Percentiles rank a stretch among this genome's conserved stretches.
These are phyloP conservation scores for Fusarium euwallaceae DNA, from an alignment of 2,329 filamentous ascomycete genomes.

Conservation along the genomic window DNA sequence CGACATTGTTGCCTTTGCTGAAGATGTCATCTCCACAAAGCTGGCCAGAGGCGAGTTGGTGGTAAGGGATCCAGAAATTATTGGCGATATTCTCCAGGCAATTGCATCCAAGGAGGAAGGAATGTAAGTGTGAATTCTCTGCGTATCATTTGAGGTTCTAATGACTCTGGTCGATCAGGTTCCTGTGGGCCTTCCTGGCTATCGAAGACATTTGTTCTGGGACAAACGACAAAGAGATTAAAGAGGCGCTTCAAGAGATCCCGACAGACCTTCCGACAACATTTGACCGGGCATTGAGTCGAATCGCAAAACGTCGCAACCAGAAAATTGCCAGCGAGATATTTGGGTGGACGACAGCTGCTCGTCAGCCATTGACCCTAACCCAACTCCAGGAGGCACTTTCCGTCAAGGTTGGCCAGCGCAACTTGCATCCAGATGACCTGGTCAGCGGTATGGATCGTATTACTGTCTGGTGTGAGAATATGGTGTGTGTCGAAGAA, in stretches of 20 bases:
- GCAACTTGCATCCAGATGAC: not conserved
- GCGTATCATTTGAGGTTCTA: not conserved
- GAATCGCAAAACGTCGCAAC: conserved; percentile 2
- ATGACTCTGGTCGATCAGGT: not conserved
- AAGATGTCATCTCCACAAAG: conserved; percentile 11
- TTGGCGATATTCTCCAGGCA: not conserved
- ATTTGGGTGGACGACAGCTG: conserved; percentile 8
- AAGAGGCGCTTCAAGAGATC: conserved; percentile 1
- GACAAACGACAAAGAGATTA: conserved; percentile 20
- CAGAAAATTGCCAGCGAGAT: not conserved
- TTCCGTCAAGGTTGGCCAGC: conserved; percentile 14
- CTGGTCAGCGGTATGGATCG: conserved; percentile 8
- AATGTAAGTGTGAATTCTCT: conserved; percentile 12
- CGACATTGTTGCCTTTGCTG: conserved; percentile 14
- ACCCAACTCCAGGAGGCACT: conserved; percentile 25
- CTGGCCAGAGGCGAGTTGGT: not conserved
- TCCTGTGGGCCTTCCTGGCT: conserved; percentile 24
- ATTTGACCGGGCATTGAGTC: conserved; percentile 16
- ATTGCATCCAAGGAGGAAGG: conserved; percentile 25
- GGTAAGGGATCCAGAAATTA: not conserved
- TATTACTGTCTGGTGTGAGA: conserved; percentile 20
- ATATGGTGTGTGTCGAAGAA: conserved; percentile 19
- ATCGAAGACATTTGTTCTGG: conserved; percentile 32
- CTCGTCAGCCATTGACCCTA: not conserved
- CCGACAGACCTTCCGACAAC: conserved; percentile 18